A percentile compares a stretch with the other conserved stretches of the same genome.
Evolutionary conservation across 2,329 filamentous ascomycete species (phyloP).

Genomic region (Paraphoma sp.): DNA sequence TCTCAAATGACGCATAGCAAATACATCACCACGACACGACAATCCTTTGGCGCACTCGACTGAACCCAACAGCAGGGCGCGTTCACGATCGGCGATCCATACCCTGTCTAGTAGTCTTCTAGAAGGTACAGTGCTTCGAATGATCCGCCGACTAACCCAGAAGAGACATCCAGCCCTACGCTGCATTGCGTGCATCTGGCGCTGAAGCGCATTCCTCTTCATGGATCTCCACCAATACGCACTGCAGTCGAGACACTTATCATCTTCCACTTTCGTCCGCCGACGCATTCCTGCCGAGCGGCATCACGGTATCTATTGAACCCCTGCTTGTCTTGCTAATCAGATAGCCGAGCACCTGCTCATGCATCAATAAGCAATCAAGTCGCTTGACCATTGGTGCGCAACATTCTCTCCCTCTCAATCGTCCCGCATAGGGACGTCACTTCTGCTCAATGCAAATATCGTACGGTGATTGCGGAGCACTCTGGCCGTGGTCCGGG

Average conservation of each 20-base stretch:
- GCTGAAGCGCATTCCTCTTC: background rate
- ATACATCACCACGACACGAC: background rate
- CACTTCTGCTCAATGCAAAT: background rate
- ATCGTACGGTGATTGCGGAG: background rate
- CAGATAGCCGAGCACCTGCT: conserved; percentile 7
- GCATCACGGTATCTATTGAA: background rate
- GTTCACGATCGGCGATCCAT: conserved; percentile 6
- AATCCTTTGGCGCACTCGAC: background rate
- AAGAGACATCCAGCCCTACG: conserved; percentile 14
- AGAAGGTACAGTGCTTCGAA: conserved; percentile 15
- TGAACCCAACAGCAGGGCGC: background rate
- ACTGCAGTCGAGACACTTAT: background rate
- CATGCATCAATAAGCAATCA: conserved; percentile 20
- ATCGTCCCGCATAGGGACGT: background rate
- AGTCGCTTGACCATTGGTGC: conserved; percentile 2
- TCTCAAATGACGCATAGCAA: background rate
- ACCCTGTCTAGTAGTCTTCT: conserved; percentile 17
- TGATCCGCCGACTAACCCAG: conserved; percentile 14
- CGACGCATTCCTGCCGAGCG: background rate
- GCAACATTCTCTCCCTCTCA: background rate
- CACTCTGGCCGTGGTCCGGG: background rate
- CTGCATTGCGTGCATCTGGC: background rate
- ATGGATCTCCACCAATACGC: conserved; percentile 6
- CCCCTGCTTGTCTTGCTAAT: conserved; percentile 9
- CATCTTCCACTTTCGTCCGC: conserved; percentile 7